phyloP scores from a whole-genome alignment of 306 rosid genomes.

The Cicer pinnatifidum region DNA sequence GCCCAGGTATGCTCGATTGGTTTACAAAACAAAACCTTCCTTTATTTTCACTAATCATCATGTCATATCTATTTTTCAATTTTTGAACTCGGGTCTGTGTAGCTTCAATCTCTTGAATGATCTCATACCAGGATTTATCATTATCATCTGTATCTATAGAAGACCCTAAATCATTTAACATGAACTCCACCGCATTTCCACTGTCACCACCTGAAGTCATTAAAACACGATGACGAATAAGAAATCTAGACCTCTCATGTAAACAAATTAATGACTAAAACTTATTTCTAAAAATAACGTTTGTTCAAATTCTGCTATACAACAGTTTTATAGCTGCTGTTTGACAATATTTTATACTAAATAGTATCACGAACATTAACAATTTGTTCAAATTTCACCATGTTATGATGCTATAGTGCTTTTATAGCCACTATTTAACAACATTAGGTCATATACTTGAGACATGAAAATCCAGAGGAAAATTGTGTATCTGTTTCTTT shows the following conservation, averaged over 20 bases:
- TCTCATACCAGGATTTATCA: constrained; percentile 52
- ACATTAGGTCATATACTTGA: background rate
- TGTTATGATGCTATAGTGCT: too few species aligned
- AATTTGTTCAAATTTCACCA: too few species aligned
- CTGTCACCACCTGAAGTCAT: constrained; percentile 47
- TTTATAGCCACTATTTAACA: too few species aligned
- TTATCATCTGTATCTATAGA: constrained; percentile 46
- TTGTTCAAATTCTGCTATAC: too few species aligned
- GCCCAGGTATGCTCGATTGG: constrained; percentile 43
- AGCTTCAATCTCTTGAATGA: constrained; percentile 58
- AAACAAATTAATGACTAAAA: constrained; percentile 21
- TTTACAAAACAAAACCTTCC: constrained; percentile 49
- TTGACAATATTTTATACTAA: too few species aligned
- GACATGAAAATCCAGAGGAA: constrained; percentile 3
- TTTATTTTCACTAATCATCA: constrained; percentile 55
- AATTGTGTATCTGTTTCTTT: background rate
- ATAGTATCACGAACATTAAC: too few species aligned
- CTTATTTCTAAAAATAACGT: background rate
- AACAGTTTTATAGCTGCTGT: too few species aligned
- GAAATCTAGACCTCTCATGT: constrained; percentile 12
- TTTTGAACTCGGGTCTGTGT: constrained; percentile 51
- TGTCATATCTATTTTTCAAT: constrained; percentile 61
- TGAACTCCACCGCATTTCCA: constrained; percentile 42
- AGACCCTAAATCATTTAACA: constrained; percentile 51
- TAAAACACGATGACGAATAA: background rate